Percentiles rank a stretch among this genome's conserved stretches.
These are phyloP conservation scores for Ustilago esculenta DNA, from an alignment of 1,284 basidiomycete species.

Conservation along the genomic window DNA sequence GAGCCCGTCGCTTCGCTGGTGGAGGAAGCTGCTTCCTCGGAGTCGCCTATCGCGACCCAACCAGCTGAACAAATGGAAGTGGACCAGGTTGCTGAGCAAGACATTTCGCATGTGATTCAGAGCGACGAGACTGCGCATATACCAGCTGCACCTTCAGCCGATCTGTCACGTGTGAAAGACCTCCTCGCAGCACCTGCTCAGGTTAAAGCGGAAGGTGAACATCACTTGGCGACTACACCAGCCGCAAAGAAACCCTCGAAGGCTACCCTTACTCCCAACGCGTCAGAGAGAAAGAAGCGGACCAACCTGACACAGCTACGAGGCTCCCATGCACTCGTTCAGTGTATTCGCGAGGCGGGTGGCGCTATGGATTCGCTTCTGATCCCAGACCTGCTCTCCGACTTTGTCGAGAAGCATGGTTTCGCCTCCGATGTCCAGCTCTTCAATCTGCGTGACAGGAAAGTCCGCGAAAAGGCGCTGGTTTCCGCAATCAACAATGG, in stretches of 20 bases:
- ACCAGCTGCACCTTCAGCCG: not conserved
- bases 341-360: slow-evolving; percentile 37
- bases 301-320: slow-evolving; percentile 40
- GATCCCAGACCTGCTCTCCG: slow-evolving; percentile 27
- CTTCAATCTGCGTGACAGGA: slow-evolving; percentile 34
- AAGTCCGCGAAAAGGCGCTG: slow-evolving; percentile 35
- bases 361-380: slow-evolving; percentile 40
- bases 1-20: not conserved
- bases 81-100: not conserved
- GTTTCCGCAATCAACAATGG: slow-evolving; percentile 21
- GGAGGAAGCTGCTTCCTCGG: not conserved
- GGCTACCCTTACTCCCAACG: slow-evolving; percentile 1
- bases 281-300: slow-evolving; percentile 28
- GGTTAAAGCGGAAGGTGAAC: slow-evolving; percentile 6
- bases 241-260: slow-evolving; percentile 7
- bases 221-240: slow-evolving; percentile 3
- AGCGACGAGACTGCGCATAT: not conserved
- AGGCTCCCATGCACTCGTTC: slow-evolving; percentile 29
- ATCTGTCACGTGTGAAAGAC: slow-evolving; percentile 17
- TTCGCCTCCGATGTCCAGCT: slow-evolving; percentile 38
- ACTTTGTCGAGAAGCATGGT: slow-evolving; percentile 33
- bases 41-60: not conserved
- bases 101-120: not conserved
- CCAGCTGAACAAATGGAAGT: not conserved
- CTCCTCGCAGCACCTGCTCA: slow-evolving; percentile 7